phyloP scores from a whole-genome alignment of 2,329 filamentous ascomycete species.

The Pyricularia grisea region DNA sequence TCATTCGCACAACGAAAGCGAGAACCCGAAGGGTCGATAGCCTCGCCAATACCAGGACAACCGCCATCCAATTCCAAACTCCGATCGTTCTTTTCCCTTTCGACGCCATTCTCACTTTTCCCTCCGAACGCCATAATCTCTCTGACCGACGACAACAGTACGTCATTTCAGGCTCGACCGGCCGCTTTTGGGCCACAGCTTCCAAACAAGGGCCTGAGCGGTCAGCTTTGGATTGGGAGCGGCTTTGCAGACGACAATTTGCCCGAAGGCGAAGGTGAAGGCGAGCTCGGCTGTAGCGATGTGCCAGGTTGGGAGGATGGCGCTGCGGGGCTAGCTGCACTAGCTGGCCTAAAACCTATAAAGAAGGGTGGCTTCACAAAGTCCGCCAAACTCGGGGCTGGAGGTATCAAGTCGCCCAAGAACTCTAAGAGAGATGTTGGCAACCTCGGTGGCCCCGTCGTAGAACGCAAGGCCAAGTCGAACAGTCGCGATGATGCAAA shows the following conservation, averaged over 20 bases:
- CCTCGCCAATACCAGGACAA: neutral
- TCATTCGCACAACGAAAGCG: constrained; percentile 19
- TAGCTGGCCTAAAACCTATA: constrained; percentile 28
- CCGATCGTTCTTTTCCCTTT: constrained; percentile 58
- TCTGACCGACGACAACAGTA: constrained; percentile 95
- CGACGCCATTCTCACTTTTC: constrained; percentile 76
- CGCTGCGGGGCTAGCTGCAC: constrained; percentile 17
- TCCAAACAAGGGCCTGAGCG: constrained; percentile 68
- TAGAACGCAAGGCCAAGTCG: constrained; percentile 14
- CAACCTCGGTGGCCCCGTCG: constrained; percentile 18
- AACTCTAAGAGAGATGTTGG: constrained; percentile 24
- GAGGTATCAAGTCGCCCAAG: constrained; percentile 18
- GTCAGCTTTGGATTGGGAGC: constrained; percentile 86
- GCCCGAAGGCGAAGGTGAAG: constrained; percentile 60
- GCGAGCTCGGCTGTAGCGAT: constrained; percentile 91
- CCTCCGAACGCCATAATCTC: constrained; percentile 93
- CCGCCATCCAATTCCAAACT: constrained; percentile 27
- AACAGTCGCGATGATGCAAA: neutral
- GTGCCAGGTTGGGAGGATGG: constrained; percentile 76
- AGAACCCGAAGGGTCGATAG: neutral
- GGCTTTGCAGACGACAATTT: constrained; percentile 77
- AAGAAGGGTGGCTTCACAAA: constrained; percentile 15
- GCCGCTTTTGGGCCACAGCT: constrained; percentile 85
- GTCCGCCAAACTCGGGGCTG: neutral
- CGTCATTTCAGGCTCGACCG: constrained; percentile 86